phyloP scores from a whole-genome alignment of 2,329 filamentous ascomycete genomes.

The Venturia aucupariae region DNA sequence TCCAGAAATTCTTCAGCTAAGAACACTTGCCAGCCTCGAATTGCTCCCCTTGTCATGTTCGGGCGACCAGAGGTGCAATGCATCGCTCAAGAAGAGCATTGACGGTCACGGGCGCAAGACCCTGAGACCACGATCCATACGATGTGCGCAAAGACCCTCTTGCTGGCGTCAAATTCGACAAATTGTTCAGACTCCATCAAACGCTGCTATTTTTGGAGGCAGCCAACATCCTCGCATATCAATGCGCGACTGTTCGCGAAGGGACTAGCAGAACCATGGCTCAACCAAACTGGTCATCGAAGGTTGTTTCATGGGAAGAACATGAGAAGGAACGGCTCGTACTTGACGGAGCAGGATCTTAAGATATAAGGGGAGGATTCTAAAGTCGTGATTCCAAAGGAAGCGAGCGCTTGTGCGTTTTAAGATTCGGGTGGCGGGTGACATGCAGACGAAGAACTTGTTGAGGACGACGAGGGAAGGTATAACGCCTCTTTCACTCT shows the following conservation, averaged over 20 bases:
- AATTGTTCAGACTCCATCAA: too few relatives aligned
- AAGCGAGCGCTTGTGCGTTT: slow-evolving; percentile 64
- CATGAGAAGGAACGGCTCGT: not conserved
- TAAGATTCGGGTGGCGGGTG: slow-evolving; percentile 68
- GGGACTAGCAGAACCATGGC: not conserved
- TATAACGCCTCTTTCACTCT: slow-evolving; percentile 22
- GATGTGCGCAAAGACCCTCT: not conserved
- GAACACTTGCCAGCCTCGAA: too few relatives aligned
- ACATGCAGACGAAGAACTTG: slow-evolving; percentile 62
- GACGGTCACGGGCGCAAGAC: not conserved
- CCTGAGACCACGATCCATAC: not conserved
- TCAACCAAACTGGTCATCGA: not conserved
- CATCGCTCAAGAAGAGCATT: slow-evolving; percentile 17
- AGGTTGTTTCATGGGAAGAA: not conserved
- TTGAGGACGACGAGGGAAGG: slow-evolving; percentile 56
- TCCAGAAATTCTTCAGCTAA: too few relatives aligned
- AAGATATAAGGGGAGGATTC: slow-evolving; percentile 28
- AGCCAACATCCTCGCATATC: too few relatives aligned
- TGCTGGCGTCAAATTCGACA: not conserved
- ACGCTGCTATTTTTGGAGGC: too few relatives aligned
- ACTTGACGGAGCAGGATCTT: slow-evolving; percentile 23
- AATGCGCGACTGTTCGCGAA: too few relatives aligned
- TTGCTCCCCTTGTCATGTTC: too few relatives aligned
- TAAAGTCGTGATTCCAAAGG: slow-evolving; percentile 23
- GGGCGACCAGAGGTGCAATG: slow-evolving; percentile 17